These are phyloP conservation scores for Calonectria montana DNA, from an alignment of 2,329 filamentous ascomycete species.

Conservation along the genomic window DNA sequence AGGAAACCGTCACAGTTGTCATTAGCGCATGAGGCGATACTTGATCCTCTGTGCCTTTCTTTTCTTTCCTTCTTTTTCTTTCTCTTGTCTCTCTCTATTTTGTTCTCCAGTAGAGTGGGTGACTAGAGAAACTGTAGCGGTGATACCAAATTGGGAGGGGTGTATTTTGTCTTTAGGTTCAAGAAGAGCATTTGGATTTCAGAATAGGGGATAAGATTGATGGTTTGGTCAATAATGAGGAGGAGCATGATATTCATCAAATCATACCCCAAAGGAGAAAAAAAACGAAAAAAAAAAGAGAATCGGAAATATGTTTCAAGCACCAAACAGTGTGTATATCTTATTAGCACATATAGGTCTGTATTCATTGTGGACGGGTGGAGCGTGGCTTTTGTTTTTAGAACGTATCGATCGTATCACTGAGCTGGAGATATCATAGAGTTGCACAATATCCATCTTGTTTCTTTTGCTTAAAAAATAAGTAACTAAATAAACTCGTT, in stretches of 20 bases:
- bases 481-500: neutral
- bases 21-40: conserved; percentile 35
- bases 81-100: neutral
- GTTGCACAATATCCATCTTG: neutral
- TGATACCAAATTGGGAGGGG: conserved; percentile 10
- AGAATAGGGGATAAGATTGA: neutral
- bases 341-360: neutral
- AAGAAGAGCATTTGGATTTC: neutral
- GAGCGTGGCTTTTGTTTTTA: neutral
- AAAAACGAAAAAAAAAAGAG: neutral
- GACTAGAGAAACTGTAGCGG: neutral
- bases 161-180: conserved; percentile 16
- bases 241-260: neutral
- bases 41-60: neutral
- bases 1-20: conserved; percentile 48
- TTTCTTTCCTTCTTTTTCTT: neutral
- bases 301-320: neutral
- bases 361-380: neutral
- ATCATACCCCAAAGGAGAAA: neutral
- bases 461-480: neutral
- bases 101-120: neutral
- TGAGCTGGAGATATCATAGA: neutral
- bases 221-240: conserved; percentile 13
- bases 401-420: conserved; percentile 17
- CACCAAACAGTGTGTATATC: conserved; percentile 12